phyloP scores from a whole-genome alignment of 1,139 yeast genomes.

The Saccharomycopsis hybrid region DNA sequence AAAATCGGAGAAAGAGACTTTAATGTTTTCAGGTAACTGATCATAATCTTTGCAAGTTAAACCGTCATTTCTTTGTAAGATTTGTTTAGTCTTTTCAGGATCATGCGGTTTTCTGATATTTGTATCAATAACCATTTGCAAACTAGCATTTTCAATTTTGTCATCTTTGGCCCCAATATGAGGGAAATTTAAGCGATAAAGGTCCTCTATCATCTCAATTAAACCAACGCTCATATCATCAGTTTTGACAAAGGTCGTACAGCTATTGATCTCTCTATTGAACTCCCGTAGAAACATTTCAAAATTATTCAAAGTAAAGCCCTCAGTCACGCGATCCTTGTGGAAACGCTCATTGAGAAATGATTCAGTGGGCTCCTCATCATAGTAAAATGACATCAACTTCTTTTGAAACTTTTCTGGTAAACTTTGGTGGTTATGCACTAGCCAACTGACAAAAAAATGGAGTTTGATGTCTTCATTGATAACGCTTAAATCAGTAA shows the following conservation, averaged over 20 bases:
- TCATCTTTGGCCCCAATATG: not conserved
- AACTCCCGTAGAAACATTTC: constrained; percentile 9
- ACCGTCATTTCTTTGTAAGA: not conserved
- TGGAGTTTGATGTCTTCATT: constrained; percentile 12
- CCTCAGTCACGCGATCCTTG: not conserved
- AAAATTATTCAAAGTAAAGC: constrained; percentile 4
- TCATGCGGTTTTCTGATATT: not conserved
- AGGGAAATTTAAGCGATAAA: constrained; percentile 14
- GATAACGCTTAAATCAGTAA: constrained; percentile 9
- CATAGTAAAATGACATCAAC: not conserved
- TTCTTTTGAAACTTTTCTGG: constrained; percentile 4
- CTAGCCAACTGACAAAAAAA: constrained; percentile 7
- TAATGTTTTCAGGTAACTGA: not conserved
- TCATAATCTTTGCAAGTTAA: not conserved
- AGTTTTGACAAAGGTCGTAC: constrained; percentile 2
- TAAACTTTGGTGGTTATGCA: constrained; percentile 9
- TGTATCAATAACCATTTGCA: not conserved
- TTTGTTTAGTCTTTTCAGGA: constrained; percentile 2
- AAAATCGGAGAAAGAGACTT: constrained; percentile 1
- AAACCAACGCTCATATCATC: constrained; percentile 3
- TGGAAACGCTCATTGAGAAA: not conserved
- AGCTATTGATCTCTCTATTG: not conserved
- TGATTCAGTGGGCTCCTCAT: not conserved
- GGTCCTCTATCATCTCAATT: constrained; percentile 8
- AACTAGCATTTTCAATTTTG: not conserved